These are phyloP conservation scores for Chimonanthus praecox DNA, from an alignment of 164 flowering plant genomes.

Conservation along the genomic window DNA sequence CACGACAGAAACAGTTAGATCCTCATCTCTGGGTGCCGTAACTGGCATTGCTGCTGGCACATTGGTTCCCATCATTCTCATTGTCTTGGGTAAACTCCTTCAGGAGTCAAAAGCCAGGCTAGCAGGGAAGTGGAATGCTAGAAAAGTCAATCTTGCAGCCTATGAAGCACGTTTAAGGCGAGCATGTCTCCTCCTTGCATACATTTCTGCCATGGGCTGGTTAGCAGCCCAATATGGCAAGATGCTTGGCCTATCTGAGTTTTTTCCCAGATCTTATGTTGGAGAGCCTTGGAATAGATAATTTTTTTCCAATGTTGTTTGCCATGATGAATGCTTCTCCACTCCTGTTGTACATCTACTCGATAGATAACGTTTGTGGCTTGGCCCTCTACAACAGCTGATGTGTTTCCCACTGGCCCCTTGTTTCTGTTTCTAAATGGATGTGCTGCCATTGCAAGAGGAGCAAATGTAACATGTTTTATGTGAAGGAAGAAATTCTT, in stretches of 20 bases:
- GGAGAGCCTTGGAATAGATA: background rate
- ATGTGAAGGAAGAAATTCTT: no score
- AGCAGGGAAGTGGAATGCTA: conserved; percentile 6
- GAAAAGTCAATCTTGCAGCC: conserved; percentile 10
- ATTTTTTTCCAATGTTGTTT: no score
- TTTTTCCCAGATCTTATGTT: conserved; percentile 7
- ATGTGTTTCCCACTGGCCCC: no score
- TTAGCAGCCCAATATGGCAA: conserved; percentile 43
- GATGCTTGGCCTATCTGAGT: conserved; percentile 37
- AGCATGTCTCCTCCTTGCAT: conserved; percentile 45
- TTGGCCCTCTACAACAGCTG: no score
- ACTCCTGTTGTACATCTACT: background rate
- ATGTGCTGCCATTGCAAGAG: no score
- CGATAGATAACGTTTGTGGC: background rate
- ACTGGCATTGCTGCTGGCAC: conserved; percentile 51
- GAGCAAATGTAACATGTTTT: no score
- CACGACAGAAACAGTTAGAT: conserved; percentile 14
- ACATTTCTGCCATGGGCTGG: conserved; percentile 57
- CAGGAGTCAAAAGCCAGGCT: conserved; percentile 22
- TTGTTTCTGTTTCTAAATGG: no score
- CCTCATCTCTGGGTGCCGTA: conserved; percentile 32
- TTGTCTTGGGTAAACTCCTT: conserved; percentile 30
- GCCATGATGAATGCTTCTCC: no score
- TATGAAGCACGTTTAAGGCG: conserved; percentile 22
- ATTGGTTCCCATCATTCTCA: conserved; percentile 34